Conservation (phyloP, 441 rosid species). For the Manihot esculenta region DNA sequence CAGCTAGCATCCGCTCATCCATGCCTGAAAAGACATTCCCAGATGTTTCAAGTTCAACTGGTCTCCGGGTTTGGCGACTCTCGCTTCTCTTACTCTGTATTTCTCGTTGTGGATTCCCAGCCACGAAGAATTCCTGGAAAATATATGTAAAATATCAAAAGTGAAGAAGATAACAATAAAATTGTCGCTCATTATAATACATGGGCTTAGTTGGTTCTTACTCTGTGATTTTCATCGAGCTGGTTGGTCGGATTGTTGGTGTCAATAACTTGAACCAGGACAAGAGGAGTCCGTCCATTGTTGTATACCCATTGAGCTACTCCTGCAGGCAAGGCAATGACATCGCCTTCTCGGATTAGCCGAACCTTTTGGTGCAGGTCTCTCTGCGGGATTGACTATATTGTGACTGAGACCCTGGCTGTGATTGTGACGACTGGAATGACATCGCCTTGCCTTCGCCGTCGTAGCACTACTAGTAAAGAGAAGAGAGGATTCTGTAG, state of each 20-base stretch:
- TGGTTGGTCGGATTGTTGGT: constrained; percentile 58
- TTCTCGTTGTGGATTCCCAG: constrained; percentile 61
- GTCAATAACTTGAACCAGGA: constrained; percentile 48
- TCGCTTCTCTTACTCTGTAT: constrained; percentile 2
- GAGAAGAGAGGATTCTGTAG: not conserved
- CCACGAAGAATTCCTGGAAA: constrained; percentile 58
- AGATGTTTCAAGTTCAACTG: constrained; percentile 8
- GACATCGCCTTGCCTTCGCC: no score
- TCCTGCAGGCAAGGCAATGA: constrained; percentile 55
- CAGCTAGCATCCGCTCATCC: constrained; percentile 42
- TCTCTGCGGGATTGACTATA: constrained; percentile 13
- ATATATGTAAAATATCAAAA: not conserved
- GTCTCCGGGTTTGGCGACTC: not conserved
- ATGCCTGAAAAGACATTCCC: constrained; percentile 47
- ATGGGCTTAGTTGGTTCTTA: not conserved
- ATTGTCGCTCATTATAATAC: not conserved
- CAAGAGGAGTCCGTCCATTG: constrained; percentile 48
- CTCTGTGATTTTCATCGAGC: constrained; percentile 29
- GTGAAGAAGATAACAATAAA: not conserved
- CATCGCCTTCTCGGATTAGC: constrained; percentile 52
- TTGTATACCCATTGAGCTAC: constrained; percentile 71
- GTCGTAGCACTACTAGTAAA: not conserved
- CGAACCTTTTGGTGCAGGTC: constrained; percentile 75
- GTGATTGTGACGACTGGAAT: constrained; percentile 44
- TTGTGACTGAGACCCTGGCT: constrained; percentile 16